Evolutionary conservation across 2,329 filamentous ascomycete species (phyloP).

Genomic region (Paecilomyces formosus): DNA sequence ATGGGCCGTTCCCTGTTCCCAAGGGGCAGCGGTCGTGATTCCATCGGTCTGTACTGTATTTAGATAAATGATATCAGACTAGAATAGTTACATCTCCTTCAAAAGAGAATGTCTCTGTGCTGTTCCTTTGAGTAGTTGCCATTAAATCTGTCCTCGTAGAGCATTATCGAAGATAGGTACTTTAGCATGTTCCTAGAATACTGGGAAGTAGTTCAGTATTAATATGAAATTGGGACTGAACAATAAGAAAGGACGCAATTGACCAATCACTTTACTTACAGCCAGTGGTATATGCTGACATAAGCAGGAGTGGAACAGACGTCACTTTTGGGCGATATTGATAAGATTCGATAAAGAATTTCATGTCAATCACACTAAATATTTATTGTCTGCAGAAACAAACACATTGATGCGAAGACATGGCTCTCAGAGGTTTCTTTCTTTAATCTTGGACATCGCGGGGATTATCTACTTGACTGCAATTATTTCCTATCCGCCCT

Average conservation of each 20-base stretch:
- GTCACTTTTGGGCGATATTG: not conserved
- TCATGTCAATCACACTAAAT: not conserved
- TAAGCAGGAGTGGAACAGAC: not conserved
- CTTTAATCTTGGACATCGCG: not conserved
- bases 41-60: no score
- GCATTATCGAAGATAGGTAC: no score
- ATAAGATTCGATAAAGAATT: not conserved
- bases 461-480: not conserved
- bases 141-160: no score
- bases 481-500: not conserved
- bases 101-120: not conserved
- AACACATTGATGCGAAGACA: not conserved
- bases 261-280: no score
- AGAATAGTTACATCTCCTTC: not conserved
- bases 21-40: conserved; percentile 1
- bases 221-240: no score
- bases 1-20: conserved; percentile 40
- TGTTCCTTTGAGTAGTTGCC: not conserved
- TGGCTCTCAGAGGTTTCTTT: not conserved
- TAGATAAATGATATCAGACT: no score
- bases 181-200: no score
- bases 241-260: no score
- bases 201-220: no score
- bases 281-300: no score
- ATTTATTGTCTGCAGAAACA: not conserved